Evolutionary conservation across 192 early-diverging fungal species (phyloP).

Genomic region (Allomyces arbusculus): DNA sequence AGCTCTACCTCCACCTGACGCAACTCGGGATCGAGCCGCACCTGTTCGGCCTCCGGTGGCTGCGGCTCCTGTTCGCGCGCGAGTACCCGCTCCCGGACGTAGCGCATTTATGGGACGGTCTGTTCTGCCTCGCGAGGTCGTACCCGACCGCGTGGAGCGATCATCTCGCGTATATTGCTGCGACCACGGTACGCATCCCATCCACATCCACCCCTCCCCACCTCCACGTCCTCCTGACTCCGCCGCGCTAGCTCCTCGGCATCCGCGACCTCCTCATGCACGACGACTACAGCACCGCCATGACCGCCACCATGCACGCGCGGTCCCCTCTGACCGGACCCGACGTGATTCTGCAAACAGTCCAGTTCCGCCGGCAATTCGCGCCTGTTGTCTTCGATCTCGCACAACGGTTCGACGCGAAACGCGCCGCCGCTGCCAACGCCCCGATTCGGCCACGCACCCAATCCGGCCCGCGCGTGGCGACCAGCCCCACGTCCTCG

Average conservation of each 20-base stretch:
- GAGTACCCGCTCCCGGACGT: neutral
- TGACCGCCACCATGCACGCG: neutral
- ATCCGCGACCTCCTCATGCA: neutral
- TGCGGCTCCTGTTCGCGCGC: neutral
- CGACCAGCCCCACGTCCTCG: no score
- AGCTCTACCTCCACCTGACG: neutral
- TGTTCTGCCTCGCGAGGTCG: neutral
- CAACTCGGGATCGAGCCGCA: neutral
- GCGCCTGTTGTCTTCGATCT: neutral
- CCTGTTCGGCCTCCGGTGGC: neutral
- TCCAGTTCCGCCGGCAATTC: neutral
- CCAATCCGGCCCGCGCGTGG: no score
- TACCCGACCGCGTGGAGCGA: neutral
- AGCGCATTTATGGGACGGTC: neutral
- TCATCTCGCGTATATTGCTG: neutral
- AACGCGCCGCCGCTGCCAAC: no score
- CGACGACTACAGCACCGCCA: neutral
- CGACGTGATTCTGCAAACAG: neutral
- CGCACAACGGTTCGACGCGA: neutral
- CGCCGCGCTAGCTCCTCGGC: neutral
- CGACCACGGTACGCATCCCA: neutral
- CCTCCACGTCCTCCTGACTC: no score
- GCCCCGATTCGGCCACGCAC: no score
- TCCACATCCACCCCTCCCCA: no score
- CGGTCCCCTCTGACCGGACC: neutral